Percentiles rank a stretch among this genome's conserved stretches.
phyloP scores from a whole-genome alignment of 768 basidiomycete species.

The Phanerochaete carnosa region DNA sequence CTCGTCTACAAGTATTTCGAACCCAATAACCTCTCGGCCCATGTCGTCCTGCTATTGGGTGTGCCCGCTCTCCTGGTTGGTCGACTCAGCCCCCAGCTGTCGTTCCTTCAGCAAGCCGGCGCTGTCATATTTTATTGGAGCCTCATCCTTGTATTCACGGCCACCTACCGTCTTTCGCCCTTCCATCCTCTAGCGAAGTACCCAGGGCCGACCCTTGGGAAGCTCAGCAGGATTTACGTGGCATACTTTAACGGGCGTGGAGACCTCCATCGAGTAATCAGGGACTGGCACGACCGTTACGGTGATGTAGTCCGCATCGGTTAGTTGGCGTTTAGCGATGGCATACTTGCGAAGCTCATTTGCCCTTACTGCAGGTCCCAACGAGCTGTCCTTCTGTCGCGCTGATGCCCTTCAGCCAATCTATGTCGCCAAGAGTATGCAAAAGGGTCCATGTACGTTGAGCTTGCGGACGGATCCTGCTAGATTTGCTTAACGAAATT shows the following conservation, averaged over 20 bases:
- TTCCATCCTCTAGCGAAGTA: slow-evolving; percentile 24
- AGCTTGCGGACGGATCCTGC: not conserved
- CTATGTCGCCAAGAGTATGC: slow-evolving; percentile 45
- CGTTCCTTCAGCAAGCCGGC: not conserved
- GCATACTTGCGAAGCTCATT: not conserved
- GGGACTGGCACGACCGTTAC: slow-evolving; percentile 47
- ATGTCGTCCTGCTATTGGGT: not conserved
- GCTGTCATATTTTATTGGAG: not conserved
- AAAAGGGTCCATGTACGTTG: slow-evolving; percentile 54
- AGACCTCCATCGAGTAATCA: slow-evolving; percentile 43
- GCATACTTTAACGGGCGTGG: slow-evolving; percentile 9
- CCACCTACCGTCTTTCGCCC: slow-evolving; percentile 16
- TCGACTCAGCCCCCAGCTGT: not conserved
- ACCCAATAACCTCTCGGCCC: not conserved
- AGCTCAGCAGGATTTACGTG: slow-evolving; percentile 17
- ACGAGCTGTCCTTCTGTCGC: slow-evolving; percentile 52
- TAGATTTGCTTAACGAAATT: not conserved
- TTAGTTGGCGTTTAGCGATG: slow-evolving; percentile 21
- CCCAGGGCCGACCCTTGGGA: slow-evolving; percentile 17
- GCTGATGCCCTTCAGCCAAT: slow-evolving; percentile 41
- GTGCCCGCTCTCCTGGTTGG: not conserved
- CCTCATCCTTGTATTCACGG: slow-evolving; percentile 14
- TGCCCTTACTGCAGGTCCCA: slow-evolving; percentile 46
- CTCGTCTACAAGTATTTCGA: not conserved
- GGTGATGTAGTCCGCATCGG: slow-evolving; percentile 59